These are phyloP conservation scores for Cordyceps pruinosa DNA, from an alignment of 2,329 filamentous ascomycete genomes.

Conservation along the genomic window DNA sequence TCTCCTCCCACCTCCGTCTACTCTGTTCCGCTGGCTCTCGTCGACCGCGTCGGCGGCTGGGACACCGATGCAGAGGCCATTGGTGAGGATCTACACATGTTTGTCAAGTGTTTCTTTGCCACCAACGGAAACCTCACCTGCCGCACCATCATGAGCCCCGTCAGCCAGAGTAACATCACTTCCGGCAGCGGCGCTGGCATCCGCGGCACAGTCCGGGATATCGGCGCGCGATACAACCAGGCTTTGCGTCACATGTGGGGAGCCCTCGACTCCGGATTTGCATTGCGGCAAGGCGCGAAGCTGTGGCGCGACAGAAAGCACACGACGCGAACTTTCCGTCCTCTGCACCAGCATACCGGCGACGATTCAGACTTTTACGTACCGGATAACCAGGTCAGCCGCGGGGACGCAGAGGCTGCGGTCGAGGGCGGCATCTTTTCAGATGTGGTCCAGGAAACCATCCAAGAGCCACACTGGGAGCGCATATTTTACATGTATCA, in stretches of 20 bases:
- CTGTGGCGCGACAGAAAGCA: constrained; percentile 52
- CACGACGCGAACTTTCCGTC: constrained; percentile 47
- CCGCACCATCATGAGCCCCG: constrained; percentile 58
- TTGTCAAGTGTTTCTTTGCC: constrained; percentile 70
- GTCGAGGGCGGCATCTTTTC: constrained; percentile 48
- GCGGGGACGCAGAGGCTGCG: constrained; percentile 32
- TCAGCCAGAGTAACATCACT: constrained; percentile 66
- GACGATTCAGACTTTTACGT: constrained; percentile 41
- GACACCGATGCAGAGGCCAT: constrained; percentile 65
- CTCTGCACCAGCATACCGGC: constrained; percentile 44
- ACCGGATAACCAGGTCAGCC: constrained; percentile 36
- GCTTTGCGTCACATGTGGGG: constrained; percentile 73
- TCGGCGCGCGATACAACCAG: constrained; percentile 62
- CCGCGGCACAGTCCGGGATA: constrained; percentile 48
- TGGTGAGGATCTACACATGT: constrained; percentile 72
- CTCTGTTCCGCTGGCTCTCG: constrained; percentile 58
- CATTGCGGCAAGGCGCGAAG: constrained; percentile 50
- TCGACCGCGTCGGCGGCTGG: constrained; percentile 66
- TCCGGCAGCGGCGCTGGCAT: constrained; percentile 46
- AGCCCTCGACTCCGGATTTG: constrained; percentile 60
- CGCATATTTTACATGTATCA: constrained; percentile 54
- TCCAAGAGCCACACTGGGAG: constrained; percentile 46
- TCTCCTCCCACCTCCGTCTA: constrained; percentile 69
- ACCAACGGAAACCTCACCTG: constrained; percentile 62
- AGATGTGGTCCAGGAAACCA: constrained; percentile 44